Conservation (phyloP, 306 rosid species). For the Vigna unguiculata region DNA sequence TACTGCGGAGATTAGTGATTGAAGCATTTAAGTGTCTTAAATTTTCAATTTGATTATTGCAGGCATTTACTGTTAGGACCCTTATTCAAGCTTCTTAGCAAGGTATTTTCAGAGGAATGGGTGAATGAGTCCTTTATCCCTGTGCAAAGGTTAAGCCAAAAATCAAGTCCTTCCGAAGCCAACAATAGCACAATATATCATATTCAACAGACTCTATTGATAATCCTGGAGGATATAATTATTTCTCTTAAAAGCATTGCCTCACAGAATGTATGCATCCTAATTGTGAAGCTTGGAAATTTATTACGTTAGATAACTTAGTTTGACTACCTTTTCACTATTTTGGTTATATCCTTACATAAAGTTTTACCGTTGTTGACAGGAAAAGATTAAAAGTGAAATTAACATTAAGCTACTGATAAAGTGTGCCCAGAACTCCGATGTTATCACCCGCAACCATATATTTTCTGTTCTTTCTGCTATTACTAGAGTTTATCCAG, state of each 20-base stretch:
- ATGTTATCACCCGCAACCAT: constrained; percentile 77
- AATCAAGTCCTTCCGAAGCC: constrained; percentile 49
- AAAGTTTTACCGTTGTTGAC: constrained; percentile 40
- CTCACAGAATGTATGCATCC: constrained; percentile 50
- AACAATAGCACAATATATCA: constrained; percentile 46
- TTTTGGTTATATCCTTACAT: constrained; percentile 19
- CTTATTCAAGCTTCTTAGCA: constrained; percentile 70
- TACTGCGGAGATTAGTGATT: neutral
- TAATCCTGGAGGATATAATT: constrained; percentile 77
- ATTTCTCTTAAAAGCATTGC: constrained; percentile 53
- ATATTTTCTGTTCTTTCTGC: constrained; percentile 71
- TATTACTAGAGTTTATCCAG: constrained; percentile 68
- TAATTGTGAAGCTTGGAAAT: constrained; percentile 13
- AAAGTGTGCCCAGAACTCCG: constrained; percentile 63
- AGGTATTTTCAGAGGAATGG: constrained; percentile 66
- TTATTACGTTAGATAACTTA: neutral
- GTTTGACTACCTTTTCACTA: constrained; percentile 18
- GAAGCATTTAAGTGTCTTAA: constrained; percentile 39
- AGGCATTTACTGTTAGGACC: constrained; percentile 76
- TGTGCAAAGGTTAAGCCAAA: constrained; percentile 45
- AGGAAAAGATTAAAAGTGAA: constrained; percentile 58
- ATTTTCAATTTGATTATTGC: constrained; percentile 45
- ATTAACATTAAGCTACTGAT: constrained; percentile 65
- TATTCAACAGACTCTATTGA: constrained; percentile 80
- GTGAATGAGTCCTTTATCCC: constrained; percentile 44